A percentile compares a stretch with the other conserved stretches of the same genome.
phyloP scores from a whole-genome alignment of 2,329 filamentous ascomycete species.

The Trichoderma breve region DNA sequence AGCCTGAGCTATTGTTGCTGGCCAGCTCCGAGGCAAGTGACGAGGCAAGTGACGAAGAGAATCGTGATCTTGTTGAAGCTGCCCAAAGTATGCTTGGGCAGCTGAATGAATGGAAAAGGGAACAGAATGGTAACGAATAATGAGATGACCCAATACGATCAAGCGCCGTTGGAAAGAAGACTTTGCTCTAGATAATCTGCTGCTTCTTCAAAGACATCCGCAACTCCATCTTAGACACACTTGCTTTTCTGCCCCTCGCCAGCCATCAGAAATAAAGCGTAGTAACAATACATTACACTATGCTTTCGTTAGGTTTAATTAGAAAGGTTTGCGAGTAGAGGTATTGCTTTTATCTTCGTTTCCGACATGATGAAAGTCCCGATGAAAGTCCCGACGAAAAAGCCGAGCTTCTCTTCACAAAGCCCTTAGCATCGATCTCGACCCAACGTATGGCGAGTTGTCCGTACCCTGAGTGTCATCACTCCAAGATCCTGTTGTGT shows the following conservation, averaged over 20 bases:
- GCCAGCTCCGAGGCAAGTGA: neutral
- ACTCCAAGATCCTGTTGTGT: neutral
- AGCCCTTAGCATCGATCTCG: neutral
- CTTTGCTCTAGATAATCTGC: neutral
- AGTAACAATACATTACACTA: neutral
- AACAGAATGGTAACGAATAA: neutral
- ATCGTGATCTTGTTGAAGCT: neutral
- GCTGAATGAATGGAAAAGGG: neutral
- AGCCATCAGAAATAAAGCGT: neutral
- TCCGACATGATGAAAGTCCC: neutral
- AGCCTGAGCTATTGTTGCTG: neutral
- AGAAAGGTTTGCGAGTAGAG: neutral
- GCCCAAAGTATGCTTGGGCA: neutral
- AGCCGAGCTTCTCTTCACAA: neutral
- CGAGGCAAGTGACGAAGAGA: neutral
- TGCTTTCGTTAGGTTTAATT: neutral
- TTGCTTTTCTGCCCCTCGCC: neutral
- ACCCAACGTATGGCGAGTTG: neutral
- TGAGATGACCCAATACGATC: neutral
- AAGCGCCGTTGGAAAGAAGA: neutral
- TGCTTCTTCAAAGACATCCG: neutral
- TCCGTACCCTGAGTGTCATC: neutral
- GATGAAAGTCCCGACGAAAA: neutral
- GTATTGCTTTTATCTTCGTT: neutral
- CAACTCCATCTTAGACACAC: neutral